Percentiles rank a stretch among this genome's conserved stretches.
These are phyloP conservation scores for Pyronema omphalodes DNA, from an alignment of 495 filamentous ascomycete species.

Conservation along the genomic window DNA sequence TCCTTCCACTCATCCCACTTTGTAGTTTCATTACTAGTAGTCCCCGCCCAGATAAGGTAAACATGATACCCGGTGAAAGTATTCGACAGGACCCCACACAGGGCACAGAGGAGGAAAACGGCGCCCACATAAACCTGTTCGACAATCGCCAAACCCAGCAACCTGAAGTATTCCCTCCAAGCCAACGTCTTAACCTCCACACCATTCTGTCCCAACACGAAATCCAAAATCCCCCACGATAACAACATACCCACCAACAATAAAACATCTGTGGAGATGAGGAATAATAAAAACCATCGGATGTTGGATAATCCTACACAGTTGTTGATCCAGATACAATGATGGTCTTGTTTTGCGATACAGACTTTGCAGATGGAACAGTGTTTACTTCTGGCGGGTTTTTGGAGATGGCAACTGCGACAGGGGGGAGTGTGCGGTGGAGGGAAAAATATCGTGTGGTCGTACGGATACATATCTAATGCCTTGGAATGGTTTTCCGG, in stretches of 20 bases:
- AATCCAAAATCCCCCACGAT: constrained; percentile 29
- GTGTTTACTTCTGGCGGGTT: constrained; percentile 90
- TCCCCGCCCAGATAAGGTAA: constrained; percentile 80
- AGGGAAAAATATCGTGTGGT: constrained; percentile 67
- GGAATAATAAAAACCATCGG: constrained; percentile 58
- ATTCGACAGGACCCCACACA: constrained; percentile 61
- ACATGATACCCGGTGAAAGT: constrained; percentile 33
- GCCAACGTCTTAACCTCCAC: background rate
- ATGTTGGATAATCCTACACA: constrained; percentile 80
- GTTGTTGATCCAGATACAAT: constrained; percentile 90
- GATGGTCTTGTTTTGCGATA: constrained; percentile 69
- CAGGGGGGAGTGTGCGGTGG: constrained; percentile 36
- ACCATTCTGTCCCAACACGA: background rate
- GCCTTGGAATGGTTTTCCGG: constrained; percentile 43
- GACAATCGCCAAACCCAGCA: constrained; percentile 39
- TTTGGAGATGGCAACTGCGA: constrained; percentile 54
- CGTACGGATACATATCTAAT: constrained; percentile 73
- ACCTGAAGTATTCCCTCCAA: constrained; percentile 10
- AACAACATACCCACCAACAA: constrained; percentile 55
- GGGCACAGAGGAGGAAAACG: constrained; percentile 55
- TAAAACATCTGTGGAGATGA: constrained; percentile 48
- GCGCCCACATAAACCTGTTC: constrained; percentile 49
- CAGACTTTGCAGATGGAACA: constrained; percentile 49
- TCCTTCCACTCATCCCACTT: constrained; percentile 86
- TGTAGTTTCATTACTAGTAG: constrained; percentile 78